Evolutionary conservation across 495 filamentous ascomycete genomes (phyloP).

Genomic region (Patellaria atrata): DNA sequence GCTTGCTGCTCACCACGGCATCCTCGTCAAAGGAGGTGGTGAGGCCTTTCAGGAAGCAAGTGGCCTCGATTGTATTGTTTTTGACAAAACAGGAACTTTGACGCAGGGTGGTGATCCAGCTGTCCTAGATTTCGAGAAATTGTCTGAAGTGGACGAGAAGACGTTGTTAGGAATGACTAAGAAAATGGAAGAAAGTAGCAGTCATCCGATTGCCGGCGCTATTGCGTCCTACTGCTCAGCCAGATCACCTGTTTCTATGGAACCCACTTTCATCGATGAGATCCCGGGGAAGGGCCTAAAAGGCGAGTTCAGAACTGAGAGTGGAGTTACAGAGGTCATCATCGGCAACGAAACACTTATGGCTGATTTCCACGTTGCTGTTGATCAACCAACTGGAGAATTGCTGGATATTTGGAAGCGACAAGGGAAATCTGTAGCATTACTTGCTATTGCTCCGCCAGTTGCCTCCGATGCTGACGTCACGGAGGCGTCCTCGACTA

Average conservation of each 20-base stretch:
- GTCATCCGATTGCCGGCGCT: conserved; percentile 76
- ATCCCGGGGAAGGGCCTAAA: conserved; percentile 69
- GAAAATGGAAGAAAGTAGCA: conserved; percentile 66
- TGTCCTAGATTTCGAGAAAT: conserved; percentile 56
- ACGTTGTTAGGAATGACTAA: conserved; percentile 42
- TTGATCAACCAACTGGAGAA: conserved; percentile 5
- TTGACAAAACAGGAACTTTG: conserved; percentile 92
- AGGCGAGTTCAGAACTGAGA: conserved; percentile 42
- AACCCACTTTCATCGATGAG: conserved; percentile 45
- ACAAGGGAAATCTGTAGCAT: conserved; percentile 25
- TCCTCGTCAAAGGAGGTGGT: conserved; percentile 88
- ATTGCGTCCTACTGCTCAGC: conserved; percentile 52
- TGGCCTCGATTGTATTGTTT: conserved; percentile 70
- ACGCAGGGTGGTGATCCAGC: conserved; percentile 71
- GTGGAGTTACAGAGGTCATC: conserved; percentile 57
- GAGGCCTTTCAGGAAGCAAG: conserved; percentile 94
- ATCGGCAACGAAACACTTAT: conserved; percentile 79
- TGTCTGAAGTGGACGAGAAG: conserved; percentile 28
- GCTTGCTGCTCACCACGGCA: conserved; percentile 74
- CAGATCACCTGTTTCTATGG: no score
- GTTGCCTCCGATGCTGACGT: no score
- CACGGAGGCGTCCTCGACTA: neutral
- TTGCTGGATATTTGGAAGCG: conserved; percentile 22
- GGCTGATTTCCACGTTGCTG: conserved; percentile 20
- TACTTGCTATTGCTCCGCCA: conserved; percentile 13